phyloP scores from a whole-genome alignment of 73 alveolate genomes.

The Paramecium tetraurelia region DNA sequence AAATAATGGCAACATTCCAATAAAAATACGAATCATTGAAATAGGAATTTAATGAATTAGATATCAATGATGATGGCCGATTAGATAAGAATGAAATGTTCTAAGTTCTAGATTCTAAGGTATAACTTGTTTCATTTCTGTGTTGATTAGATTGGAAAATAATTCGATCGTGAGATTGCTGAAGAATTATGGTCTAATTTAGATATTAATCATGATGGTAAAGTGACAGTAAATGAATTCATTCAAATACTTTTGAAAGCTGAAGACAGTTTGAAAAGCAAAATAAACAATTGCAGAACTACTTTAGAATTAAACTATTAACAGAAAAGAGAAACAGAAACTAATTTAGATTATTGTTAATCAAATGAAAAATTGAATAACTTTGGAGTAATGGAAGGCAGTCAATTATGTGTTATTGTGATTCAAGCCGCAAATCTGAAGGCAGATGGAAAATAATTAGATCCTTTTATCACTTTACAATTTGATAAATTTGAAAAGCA shows the following conservation, averaged over 20 bases:
- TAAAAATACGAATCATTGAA: not conserved
- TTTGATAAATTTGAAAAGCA: slow-evolving; percentile 13
- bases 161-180: not conserved
- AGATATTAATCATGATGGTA: not conserved
- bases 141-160: slow-evolving; percentile 7
- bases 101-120: not conserved
- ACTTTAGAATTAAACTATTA: slow-evolving; percentile 10
- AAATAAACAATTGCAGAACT: not conserved
- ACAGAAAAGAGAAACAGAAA: not conserved
- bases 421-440: not conserved
- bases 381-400: slow-evolving; percentile 22
- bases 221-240: slow-evolving; percentile 6
- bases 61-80: not conserved
- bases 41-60: not conserved
- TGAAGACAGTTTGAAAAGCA: slow-evolving; percentile 17
- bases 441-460: not conserved
- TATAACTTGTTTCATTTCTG: not conserved
- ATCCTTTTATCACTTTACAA: not conserved
- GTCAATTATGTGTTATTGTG: slow-evolving; percentile 11
- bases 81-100: not conserved
- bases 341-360: not conserved
- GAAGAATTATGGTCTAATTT: slow-evolving; percentile 37
- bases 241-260: slow-evolving; percentile 10
- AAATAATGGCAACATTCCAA: not conserved
- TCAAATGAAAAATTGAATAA: not conserved